A percentile compares a stretch with the other conserved stretches of the same genome.
phyloP scores from a whole-genome alignment of 441 rosid species.

The Croton laevigatus region DNA sequence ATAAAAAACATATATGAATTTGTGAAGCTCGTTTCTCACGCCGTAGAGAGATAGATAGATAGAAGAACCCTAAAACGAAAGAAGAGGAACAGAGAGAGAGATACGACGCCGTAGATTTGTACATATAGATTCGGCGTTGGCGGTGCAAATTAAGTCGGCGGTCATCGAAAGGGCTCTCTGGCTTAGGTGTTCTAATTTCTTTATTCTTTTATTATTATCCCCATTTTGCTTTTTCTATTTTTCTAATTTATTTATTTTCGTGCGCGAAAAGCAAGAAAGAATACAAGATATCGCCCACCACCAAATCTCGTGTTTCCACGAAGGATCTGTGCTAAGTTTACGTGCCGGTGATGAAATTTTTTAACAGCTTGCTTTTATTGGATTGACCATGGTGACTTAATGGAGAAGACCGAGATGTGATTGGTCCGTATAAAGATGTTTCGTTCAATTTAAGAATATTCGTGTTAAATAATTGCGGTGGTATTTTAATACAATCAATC shows the following conservation, averaged over 20 bases:
- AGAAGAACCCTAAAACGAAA: not conserved
- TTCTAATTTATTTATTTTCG: slow-evolving; percentile 28
- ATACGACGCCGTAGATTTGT: slow-evolving; percentile 36
- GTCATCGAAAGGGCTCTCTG: slow-evolving; percentile 2
- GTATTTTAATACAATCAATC: too few species aligned
- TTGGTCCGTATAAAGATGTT: not conserved
- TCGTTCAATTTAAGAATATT: too few species aligned
- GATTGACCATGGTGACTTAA: not conserved
- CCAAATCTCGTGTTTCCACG: not conserved
- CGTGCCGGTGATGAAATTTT: not conserved
- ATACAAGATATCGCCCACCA: slow-evolving; percentile 1
- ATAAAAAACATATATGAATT: not conserved
- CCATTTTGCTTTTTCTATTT: not conserved
- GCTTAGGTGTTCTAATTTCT: not conserved
- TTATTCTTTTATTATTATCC: not conserved
- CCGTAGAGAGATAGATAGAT: not conserved
- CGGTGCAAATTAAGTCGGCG: slow-evolving; percentile 47
- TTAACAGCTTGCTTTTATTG: slow-evolving; percentile 14
- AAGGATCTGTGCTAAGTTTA: not conserved
- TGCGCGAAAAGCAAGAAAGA: slow-evolving; percentile 50
- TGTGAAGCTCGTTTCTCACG: slow-evolving; percentile 7
- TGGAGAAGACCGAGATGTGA: not conserved
- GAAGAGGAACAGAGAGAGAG: slow-evolving; percentile 24
- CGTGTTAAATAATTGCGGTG: too few species aligned
- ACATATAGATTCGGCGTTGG: slow-evolving; percentile 20